A percentile compares a stretch with the other conserved stretches of the same genome.
Conservation (phyloP, 495 filamentous ascomycete species). For the Astrothelium macrocarpum region DNA sequence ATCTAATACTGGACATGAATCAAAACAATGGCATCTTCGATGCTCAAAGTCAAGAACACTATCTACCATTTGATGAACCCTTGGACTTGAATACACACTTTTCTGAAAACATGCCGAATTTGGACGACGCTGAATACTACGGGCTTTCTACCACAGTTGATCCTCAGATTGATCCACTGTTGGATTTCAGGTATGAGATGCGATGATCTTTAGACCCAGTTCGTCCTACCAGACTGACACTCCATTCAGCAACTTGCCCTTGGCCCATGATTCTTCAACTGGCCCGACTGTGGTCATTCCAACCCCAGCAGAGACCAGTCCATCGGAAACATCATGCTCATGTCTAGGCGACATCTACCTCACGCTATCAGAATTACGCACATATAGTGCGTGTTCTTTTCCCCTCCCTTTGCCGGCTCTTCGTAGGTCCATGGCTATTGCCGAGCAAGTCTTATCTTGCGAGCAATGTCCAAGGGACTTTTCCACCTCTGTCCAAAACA, state of each 20-base stretch:
- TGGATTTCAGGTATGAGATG: constrained; percentile 11
- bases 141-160: background rate
- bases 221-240: background rate
- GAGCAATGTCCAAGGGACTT: constrained; percentile 24
- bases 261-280: background rate
- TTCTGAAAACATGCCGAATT: background rate
- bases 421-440: constrained; percentile 25
- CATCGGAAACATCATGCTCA: constrained; percentile 18
- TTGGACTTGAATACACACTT: background rate
- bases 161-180: constrained; percentile 5
- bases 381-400: constrained; percentile 24
- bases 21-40: background rate
- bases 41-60: background rate
- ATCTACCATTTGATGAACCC: background rate
- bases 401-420: constrained; percentile 25
- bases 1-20: background rate
- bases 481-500: constrained; percentile 29
- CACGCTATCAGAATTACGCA: constrained; percentile 23
- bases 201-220: background rate
- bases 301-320: background rate
- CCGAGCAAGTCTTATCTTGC: constrained; percentile 25
- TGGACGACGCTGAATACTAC: background rate
- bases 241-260: background rate
- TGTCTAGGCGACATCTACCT: constrained; percentile 33
- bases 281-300: background rate